Conservation (phyloP, 2,329 filamentous ascomycete species). For the Cordyceps cicadae region DNA sequence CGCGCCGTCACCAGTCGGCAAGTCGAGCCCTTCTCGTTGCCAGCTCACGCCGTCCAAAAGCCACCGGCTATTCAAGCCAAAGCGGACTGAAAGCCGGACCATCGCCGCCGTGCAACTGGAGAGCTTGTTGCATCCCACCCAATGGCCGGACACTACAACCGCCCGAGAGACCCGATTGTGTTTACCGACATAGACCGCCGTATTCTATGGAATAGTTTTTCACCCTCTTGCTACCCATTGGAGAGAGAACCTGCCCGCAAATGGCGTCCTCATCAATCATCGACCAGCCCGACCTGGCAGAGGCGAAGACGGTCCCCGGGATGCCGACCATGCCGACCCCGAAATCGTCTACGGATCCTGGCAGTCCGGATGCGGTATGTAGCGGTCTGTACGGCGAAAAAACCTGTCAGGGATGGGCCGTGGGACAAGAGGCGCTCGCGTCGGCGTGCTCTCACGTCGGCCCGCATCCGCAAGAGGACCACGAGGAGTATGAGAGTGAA, state of each 20-base stretch:
- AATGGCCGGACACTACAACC: too few relatives aligned
- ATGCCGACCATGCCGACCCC: too few relatives aligned
- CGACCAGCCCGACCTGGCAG: slow-evolving; percentile 1
- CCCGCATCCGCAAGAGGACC: background rate
- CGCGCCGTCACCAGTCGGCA: too few relatives aligned
- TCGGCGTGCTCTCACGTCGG: background rate
- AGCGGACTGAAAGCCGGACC: background rate
- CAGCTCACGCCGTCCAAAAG: background rate
- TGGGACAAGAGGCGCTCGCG: slow-evolving; percentile 8
- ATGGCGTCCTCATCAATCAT: background rate
- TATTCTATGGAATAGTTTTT: background rate
- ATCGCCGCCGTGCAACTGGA: background rate
- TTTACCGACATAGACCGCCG: background rate
- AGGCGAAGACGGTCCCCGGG: background rate
- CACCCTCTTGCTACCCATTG: too few relatives aligned
- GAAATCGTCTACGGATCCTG: background rate
- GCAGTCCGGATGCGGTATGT: background rate
- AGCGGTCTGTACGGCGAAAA: background rate
- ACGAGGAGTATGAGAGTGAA: background rate
- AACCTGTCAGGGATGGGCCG: slow-evolving; percentile 1
- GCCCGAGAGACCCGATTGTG: too few relatives aligned
- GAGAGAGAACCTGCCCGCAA: background rate
- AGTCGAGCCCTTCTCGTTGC: too few relatives aligned
- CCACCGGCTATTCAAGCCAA: background rate
- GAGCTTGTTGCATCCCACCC: too few relatives aligned